phyloP scores from a whole-genome alignment of 2,329 filamentous ascomycete genomes.

The Apiospora aurea region DNA sequence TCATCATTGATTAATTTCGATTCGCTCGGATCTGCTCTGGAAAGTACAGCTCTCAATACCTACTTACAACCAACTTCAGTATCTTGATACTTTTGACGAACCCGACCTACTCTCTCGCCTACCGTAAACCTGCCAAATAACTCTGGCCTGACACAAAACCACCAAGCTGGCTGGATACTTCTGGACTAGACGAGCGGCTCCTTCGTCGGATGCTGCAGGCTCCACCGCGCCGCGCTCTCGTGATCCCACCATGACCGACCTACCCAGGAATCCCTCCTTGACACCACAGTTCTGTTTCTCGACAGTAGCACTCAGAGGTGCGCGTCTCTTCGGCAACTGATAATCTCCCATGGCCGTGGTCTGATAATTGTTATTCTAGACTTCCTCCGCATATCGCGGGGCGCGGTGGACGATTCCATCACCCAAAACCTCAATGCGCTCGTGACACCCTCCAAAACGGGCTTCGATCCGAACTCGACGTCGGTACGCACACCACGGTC shows the following conservation, averaged over 20 bases:
- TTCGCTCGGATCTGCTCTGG: background rate
- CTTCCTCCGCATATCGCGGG: constrained; percentile 86
- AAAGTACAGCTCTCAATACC: background rate
- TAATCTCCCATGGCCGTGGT: constrained; percentile 24
- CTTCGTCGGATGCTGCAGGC: constrained; percentile 46
- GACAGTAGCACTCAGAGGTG: constrained; percentile 72
- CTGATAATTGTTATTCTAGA: constrained; percentile 59
- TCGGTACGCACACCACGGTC: constrained; percentile 64
- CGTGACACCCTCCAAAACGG: constrained; percentile 72
- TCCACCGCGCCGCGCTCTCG: constrained; percentile 33
- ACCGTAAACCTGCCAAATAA: constrained; percentile 18
- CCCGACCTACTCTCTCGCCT: constrained; percentile 25
- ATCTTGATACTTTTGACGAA: background rate
- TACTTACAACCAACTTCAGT: background rate
- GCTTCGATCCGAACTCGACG: constrained; percentile 84
- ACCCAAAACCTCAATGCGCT: constrained; percentile 92
- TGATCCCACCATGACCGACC: constrained; percentile 55
- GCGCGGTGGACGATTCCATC: constrained; percentile 91
- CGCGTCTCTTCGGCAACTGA: constrained; percentile 32
- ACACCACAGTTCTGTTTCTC: constrained; percentile 83
- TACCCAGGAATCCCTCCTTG: constrained; percentile 58
- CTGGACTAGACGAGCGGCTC: constrained; percentile 53
- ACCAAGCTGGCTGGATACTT: constrained; percentile 57
- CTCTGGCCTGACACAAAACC: constrained; percentile 21
- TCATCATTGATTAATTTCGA: constrained; percentile 1